Conservation (phyloP, 1,139 yeast species). For the Pichia sp. region DNA sequence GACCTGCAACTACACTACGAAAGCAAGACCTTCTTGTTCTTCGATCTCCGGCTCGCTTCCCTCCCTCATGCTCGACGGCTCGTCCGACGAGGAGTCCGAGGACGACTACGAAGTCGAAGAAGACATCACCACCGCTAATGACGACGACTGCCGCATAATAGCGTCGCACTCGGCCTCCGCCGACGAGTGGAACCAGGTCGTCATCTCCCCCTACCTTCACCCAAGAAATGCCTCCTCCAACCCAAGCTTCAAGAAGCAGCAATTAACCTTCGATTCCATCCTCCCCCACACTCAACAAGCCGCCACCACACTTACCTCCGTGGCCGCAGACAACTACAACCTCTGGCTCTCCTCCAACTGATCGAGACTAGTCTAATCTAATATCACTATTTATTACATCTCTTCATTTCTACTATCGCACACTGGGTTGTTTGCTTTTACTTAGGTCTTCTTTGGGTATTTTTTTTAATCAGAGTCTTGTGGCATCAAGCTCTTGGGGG, state of each 20-base stretch:
- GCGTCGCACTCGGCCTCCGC: background rate
- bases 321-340: constrained; percentile 13
- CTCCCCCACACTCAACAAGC: background rate
- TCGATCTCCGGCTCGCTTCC: background rate
- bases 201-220: constrained; percentile 1
- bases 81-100: background rate
- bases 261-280: constrained; percentile 10
- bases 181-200: background rate
- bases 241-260: background rate
- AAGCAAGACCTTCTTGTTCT: background rate
- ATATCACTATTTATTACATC: background rate
- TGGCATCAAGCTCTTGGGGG: background rate
- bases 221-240: background rate
- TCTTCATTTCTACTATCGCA: background rate
- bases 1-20: background rate
- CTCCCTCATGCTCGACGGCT: constrained; percentile 5
- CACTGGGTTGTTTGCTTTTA: background rate
- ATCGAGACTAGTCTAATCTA: no score
- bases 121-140: background rate
- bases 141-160: background rate
- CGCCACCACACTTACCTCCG: constrained; percentile 1
- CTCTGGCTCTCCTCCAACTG: constrained; percentile 12
- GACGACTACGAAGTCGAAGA: constrained; percentile 7
- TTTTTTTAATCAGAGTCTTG: background rate
- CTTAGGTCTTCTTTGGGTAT: no score